Evolutionary conservation across 768 basidiomycete genomes (phyloP), one percentile per base, ranked within the genome.

Genomic region (Leucosporidium yakuticum): DNA sequence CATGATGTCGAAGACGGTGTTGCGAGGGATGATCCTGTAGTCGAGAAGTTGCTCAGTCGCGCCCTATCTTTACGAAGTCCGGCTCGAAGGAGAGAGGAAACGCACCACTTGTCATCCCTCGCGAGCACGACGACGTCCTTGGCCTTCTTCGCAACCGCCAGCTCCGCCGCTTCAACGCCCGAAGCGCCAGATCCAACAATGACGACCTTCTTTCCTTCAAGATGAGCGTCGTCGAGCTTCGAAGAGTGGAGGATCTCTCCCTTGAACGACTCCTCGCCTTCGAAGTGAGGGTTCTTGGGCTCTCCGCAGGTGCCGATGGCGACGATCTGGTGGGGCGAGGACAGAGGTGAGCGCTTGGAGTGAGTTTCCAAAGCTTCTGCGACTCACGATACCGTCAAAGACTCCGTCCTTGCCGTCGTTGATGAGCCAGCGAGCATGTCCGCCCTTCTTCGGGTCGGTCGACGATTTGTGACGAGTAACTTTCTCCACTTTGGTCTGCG

Each of bases 181-280:
- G 81, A 84, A 0, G 86, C 85, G 0, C 85, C 85, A 50, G 83
- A 82, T 0, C 83, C 83, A 47, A 84, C 79, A 4, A 84, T 79
- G 19, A 82, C 80, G 4, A 84, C 79, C 27, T 74, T 79, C 74
- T 83, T 82, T 1, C 79, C 82, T 25, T 59, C 25, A 29, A 69
- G 69, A 21, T 77, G 76, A 14, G 80, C 76, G 60, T 69, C 65
- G 68, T 84, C 83, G 7, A 84, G 79, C 67, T 83, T 77, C 0
- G 82, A 82, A 2, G 84, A 84, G 69, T 85, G 84, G 2, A 81
- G 47, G 14, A 84, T 78, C 1, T 78, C 77, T 14, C 81, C 80
- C 21, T 66, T 69, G 69, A 80, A 83, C 11, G 68, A 51, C 31
- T 79, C 75, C 34, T 67, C 58, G 1, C 83, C 83, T 4, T 80